These are phyloP conservation scores for Fusarium sp. DNA, from an alignment of 2,329 filamentous ascomycete genomes.

Conservation along the genomic window DNA sequence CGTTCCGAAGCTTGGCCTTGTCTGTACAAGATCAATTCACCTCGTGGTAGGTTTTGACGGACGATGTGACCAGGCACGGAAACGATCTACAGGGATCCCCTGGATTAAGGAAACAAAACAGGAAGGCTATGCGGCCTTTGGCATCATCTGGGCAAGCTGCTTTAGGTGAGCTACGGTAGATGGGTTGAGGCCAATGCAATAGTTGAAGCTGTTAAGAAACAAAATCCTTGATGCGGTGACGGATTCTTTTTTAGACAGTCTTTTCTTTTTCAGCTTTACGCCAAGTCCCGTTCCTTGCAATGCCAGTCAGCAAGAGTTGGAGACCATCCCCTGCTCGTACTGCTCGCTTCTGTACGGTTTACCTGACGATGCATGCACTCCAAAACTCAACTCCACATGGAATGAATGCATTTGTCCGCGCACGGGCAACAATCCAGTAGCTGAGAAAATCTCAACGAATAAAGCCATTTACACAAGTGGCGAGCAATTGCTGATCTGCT, in stretches of 20 bases:
- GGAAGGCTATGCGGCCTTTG: slow-evolving; percentile 31
- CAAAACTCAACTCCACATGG: not conserved
- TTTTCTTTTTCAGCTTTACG: slow-evolving; percentile 14
- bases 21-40: slow-evolving; percentile 9
- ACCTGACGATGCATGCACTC: slow-evolving; percentile 30
- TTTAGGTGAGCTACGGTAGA: slow-evolving; percentile 5
- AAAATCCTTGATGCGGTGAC: not conserved
- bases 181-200: not conserved
- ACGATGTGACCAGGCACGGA: slow-evolving; percentile 32
- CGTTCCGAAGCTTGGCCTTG: slow-evolving; percentile 27
- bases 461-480: not conserved
- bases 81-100: slow-evolving; percentile 41
- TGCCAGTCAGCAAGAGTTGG: not conserved
- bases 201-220: slow-evolving; percentile 14
- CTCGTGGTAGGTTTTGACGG: slow-evolving; percentile 16
- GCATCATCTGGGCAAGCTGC: slow-evolving; percentile 13
- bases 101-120: slow-evolving; percentile 41
- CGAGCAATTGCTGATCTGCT: slow-evolving; percentile 8
- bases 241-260: not conserved
- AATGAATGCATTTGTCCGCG: slow-evolving; percentile 3
- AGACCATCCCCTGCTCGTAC: slow-evolving; percentile 3
- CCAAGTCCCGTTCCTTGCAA: not conserved
- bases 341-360: slow-evolving; percentile 28
- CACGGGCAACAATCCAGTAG: not conserved
- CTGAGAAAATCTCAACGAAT: not conserved